Conservation (phyloP, 2,329 filamentous ascomycete species). For the Bimuria novae-zelandiae region DNA sequence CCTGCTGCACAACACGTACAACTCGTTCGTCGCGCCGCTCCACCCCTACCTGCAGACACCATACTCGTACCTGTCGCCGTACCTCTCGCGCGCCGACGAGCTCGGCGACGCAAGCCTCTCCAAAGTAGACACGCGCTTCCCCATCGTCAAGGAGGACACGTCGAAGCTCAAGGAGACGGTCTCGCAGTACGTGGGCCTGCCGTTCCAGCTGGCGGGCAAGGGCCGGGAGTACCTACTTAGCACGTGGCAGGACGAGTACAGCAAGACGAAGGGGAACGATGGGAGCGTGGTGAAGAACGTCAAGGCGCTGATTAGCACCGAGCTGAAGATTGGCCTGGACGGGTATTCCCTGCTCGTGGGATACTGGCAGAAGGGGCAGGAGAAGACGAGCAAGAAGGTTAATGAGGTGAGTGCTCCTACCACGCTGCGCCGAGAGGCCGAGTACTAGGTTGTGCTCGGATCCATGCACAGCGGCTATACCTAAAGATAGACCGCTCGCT, state of each 20-base stretch:
- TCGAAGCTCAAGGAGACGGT: conserved; percentile 45
- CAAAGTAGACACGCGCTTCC: conserved; percentile 44
- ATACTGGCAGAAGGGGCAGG: conserved; percentile 42
- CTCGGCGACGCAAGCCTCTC: conserved; percentile 45
- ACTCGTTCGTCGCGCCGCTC: conserved; percentile 75
- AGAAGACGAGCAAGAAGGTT: conserved; percentile 40
- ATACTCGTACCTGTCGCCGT: conserved; percentile 81
- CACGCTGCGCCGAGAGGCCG: neutral
- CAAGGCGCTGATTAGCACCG: conserved; percentile 45
- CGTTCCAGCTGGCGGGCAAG: conserved; percentile 30
- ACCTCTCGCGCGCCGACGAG: conserved; percentile 78
- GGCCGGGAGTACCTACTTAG: conserved; percentile 42
- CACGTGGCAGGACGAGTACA: conserved; percentile 47
- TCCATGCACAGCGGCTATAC: neutral
- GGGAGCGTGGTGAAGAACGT: conserved; percentile 40
- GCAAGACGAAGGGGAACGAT: conserved; percentile 43
- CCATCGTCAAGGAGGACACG: conserved; percentile 56
- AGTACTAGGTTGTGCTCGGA: neutral
- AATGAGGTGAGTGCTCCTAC: conserved; percentile 30
- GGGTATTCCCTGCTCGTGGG: conserved; percentile 34
- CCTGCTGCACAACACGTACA: conserved; percentile 74
- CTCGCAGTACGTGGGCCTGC: conserved; percentile 30
- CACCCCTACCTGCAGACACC: conserved; percentile 78
- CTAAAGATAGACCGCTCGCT: neutral
- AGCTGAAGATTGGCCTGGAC: conserved; percentile 46